phyloP scores from a whole-genome alignment of 2,329 filamentous ascomycete genomes.

The Elsinoe arachidis region DNA sequence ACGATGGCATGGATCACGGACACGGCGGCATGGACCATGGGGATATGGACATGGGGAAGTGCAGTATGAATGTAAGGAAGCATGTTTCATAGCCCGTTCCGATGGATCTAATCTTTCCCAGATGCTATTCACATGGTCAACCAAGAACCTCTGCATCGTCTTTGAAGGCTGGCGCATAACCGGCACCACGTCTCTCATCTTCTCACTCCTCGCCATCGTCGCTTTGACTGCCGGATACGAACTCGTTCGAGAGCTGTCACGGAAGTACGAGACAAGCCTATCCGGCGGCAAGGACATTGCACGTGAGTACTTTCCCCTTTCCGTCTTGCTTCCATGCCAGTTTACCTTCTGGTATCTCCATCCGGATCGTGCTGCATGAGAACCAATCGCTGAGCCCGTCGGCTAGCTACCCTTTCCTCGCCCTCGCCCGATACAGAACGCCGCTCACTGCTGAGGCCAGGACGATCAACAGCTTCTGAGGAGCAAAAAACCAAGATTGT shows the following conservation, averaged over 20 bases:
- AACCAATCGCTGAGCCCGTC: background rate
- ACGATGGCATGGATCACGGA: constrained; percentile 38
- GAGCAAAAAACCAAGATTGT: constrained; percentile 64
- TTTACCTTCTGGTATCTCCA: background rate
- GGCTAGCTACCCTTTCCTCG: constrained; percentile 6
- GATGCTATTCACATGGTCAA: constrained; percentile 99
- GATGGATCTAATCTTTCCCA: constrained; percentile 29
- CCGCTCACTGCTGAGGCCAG: constrained; percentile 67
- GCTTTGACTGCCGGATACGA: constrained; percentile 88
- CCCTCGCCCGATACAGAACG: constrained; percentile 32
- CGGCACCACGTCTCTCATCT: constrained; percentile 62
- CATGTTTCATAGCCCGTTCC: background rate
- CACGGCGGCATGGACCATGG: constrained; percentile 49
- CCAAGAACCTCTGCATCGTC: constrained; percentile 87
- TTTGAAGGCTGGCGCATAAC: constrained; percentile 86
- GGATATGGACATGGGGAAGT: constrained; percentile 51
- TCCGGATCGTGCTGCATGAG: background rate
- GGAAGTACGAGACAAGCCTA: constrained; percentile 60
- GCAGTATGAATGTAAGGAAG: constrained; percentile 80
- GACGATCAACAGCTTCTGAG: constrained; percentile 54
- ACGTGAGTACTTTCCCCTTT: constrained; percentile 25
- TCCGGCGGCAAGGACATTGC: constrained; percentile 39
- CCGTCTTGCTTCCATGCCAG: too few species aligned
- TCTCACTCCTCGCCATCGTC: constrained; percentile 76
- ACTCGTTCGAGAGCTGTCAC: constrained; percentile 65